Evolutionary conservation across 768 basidiomycete genomes (phyloP), one percentile per base, ranked within the genome.

Genomic region (Pholiota microspora): DNA sequence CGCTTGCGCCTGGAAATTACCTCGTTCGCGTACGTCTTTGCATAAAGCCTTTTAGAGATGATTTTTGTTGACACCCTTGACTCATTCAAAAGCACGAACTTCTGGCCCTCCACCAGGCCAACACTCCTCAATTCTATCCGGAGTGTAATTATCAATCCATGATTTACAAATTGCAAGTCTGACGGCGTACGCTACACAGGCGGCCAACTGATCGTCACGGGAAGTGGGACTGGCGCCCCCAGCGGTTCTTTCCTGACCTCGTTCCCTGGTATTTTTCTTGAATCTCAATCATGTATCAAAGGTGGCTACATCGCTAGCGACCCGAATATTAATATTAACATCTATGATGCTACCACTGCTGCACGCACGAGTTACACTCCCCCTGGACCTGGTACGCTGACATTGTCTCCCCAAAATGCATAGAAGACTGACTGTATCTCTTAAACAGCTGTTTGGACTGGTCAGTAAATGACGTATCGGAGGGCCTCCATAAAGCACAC

Each of bases 51-150:
- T n/a, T n/a, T n/a, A n/a, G n/a, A n/a, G n/a, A n/a, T n/a, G n/a
- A n/a, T n/a, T n/a, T 9, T 49, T 15, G 42, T 23, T 18, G 24
- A 23, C 15, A 18, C 27, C n/a, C 23, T 8, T 16, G 49, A 50
- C 12, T 18, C 3, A n/a, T 16, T 15, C 24, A 46, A 44, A 32
- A 69, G 64, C 64, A 72, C 60, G 69, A 74, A 57, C 66, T 74
- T 12, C 65, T 74, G 35, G 73, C 73, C 31, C 60, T 74, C 38
- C 71, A 73, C 59, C 69, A 71, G 44, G 69, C 71, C 53, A 72
- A 74, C 58, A 71, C 69, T 7, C 71, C 73, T 21, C 71, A 73
- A 56, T 73, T 73, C 66, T 74, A 73, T 60, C 73, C 73, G 9
- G 73, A 73, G 59, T 74, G 73, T 68, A 49, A 36, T 50, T 34